Percentiles rank a stretch among this genome's conserved stretches.
phyloP scores from a whole-genome alignment of 1,284 basidiomycete genomes.

The Baeospora myosura region DNA sequence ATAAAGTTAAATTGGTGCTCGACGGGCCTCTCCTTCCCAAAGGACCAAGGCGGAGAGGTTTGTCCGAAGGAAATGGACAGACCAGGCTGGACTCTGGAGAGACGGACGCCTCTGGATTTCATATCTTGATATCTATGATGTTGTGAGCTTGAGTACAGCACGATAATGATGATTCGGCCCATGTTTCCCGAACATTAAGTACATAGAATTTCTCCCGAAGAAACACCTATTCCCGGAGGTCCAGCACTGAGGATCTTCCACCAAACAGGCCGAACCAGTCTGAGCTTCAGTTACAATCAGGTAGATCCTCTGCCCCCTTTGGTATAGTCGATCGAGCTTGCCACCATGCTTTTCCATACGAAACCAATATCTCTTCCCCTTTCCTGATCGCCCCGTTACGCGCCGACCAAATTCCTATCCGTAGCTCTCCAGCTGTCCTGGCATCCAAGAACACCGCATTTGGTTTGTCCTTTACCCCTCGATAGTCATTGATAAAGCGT shows the following conservation, averaged over 20 bases:
- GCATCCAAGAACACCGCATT: slow-evolving; percentile 73
- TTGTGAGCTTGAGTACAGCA: too few species aligned
- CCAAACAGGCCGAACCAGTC: neutral
- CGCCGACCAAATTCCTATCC: slow-evolving; percentile 68
- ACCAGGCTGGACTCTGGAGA: too few species aligned
- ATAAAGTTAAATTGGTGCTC: too few species aligned
- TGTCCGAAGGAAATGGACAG: too few species aligned
- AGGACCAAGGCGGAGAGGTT: too few species aligned
- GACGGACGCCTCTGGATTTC: too few species aligned
- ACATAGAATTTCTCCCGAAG: too few species aligned
- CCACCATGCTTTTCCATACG: slow-evolving; percentile 95
- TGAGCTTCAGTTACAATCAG: slow-evolving; percentile 1
- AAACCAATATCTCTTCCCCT: slow-evolving; percentile 82
- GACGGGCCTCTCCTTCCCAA: too few species aligned
- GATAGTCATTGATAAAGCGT: slow-evolving; percentile 83
- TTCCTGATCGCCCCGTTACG: slow-evolving; percentile 57
- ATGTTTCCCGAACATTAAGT: too few species aligned
- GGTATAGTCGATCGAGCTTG: slow-evolving; percentile 35
- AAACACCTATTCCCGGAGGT: too few species aligned
- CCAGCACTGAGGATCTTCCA: neutral
- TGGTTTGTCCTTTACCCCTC: slow-evolving; percentile 59
- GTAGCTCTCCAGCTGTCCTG: slow-evolving; percentile 53
- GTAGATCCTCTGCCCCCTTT: slow-evolving; percentile 4
- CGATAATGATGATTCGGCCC: too few species aligned
- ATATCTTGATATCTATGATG: too few species aligned